These are phyloP conservation scores for Corynascus novoguineensis DNA, from an alignment of 495 filamentous ascomycete species.

Conservation along the genomic window DNA sequence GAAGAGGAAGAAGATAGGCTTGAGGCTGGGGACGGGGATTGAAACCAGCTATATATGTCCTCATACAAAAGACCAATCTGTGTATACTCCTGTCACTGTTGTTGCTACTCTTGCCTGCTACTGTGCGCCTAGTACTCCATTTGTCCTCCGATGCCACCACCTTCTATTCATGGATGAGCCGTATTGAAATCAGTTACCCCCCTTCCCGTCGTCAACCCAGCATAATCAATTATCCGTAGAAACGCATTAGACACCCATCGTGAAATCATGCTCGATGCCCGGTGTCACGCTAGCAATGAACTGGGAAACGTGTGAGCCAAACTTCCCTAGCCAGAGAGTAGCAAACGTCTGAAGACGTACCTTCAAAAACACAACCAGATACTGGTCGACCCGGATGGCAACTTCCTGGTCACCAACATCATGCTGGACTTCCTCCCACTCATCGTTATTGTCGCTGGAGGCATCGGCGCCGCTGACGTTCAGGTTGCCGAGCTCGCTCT, in stretches of 20 bases:
- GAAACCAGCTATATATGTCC: background rate
- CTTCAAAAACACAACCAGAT: constrained; percentile 95
- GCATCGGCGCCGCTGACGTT: constrained; percentile 38
- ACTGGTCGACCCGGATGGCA: constrained; percentile 94
- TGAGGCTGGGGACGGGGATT: constrained; percentile 3
- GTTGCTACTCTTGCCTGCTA: background rate
- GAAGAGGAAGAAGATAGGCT: constrained; percentile 39
- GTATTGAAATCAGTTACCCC: constrained; percentile 2
- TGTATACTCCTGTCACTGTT: background rate
- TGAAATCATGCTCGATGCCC: constrained; percentile 96
- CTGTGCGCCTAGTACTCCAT: constrained; percentile 6
- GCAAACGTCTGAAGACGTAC: constrained; percentile 18
- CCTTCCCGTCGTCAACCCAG: background rate
- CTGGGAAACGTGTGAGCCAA: constrained; percentile 31
- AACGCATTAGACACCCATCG: constrained; percentile 73
- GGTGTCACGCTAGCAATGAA: constrained; percentile 97
- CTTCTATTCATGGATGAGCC: constrained; percentile 5
- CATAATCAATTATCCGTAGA: background rate
- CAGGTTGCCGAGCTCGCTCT: constrained; percentile 56
- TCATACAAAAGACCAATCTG: background rate
- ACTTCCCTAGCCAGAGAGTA: background rate
- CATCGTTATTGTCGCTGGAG: constrained; percentile 51
- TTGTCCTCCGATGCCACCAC: background rate
- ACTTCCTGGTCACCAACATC: constrained; percentile 71
- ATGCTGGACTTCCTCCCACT: constrained; percentile 77